phyloP scores from a whole-genome alignment of 345 rosid species.

The Corymbia maculata region DNA sequence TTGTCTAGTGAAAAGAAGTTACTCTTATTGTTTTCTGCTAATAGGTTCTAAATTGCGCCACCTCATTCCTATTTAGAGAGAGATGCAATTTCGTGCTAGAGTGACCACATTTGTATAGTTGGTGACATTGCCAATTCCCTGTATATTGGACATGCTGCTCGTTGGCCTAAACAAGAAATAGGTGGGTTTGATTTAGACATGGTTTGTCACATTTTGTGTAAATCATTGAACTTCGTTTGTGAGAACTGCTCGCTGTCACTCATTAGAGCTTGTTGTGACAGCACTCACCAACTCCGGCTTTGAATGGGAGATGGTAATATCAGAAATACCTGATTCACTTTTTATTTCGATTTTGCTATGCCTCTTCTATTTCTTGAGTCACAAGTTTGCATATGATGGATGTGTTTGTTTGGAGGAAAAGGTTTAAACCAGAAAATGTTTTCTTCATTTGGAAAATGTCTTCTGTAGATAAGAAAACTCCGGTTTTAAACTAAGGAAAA shows the following conservation, averaged over 20 bases:
- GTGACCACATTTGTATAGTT: not conserved
- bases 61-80: not conserved
- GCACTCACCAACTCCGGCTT: not conserved
- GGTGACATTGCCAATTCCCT: not conserved
- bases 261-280: not conserved
- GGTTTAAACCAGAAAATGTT: not conserved
- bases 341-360: not conserved
- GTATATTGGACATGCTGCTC: not conserved
- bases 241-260: not conserved
- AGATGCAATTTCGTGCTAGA: not conserved
- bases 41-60: not conserved
- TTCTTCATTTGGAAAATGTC: not conserved
- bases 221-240: not conserved
- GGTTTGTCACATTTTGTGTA: not conserved
- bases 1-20: not conserved
- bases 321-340: not conserved
- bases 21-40: not conserved
- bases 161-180: not conserved
- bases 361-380: not conserved
- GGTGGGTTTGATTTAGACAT: not conserved
- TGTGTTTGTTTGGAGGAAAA: not conserved
- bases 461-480: not conserved
- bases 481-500: not conserved
- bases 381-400: not conserved
- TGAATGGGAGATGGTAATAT: not conserved